Percentiles rank a stretch among this genome's conserved stretches.
phyloP scores from a whole-genome alignment of 2,329 filamentous ascomycete species.

The Alternaria conjuncta region DNA sequence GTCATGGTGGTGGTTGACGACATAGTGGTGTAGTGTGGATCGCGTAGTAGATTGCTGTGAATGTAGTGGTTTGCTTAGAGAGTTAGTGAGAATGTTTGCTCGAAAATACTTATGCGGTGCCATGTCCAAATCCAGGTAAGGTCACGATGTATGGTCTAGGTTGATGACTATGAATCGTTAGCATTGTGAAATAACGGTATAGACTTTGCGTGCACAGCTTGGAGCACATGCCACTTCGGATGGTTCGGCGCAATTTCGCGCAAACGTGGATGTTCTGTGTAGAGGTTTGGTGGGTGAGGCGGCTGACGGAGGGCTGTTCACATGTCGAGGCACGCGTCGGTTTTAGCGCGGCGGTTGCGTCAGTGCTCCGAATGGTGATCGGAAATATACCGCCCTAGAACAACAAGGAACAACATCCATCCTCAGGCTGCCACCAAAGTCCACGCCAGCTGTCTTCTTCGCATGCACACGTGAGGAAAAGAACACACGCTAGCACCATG shows the following conservation, averaged over 20 bases:
- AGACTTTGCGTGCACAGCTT: neutral
- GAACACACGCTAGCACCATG: constrained; percentile 12
- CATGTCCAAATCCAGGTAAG: neutral
- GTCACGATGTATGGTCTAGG: neutral
- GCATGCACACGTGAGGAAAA: constrained; percentile 9
- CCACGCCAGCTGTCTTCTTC: constrained; percentile 9
- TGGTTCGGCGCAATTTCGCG: neutral
- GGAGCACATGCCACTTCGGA: neutral
- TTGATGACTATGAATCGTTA: neutral
- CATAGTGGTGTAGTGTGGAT: neutral
- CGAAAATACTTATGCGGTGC: neutral
- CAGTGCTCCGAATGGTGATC: constrained; percentile 31
- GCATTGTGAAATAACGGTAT: neutral
- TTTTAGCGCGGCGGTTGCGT: constrained; percentile 37
- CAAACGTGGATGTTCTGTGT: neutral
- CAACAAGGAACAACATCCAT: constrained; percentile 8
- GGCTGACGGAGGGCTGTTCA: constrained; percentile 11
- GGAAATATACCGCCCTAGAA: constrained; percentile 15
- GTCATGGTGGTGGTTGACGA: neutral
- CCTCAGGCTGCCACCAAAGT: constrained; percentile 23
- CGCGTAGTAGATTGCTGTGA: rapidly evolving
- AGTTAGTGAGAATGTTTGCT: neutral
- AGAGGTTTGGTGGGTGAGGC: neutral
- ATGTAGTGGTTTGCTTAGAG: neutral
- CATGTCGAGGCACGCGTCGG: constrained; percentile 28